A percentile compares a stretch with the other conserved stretches of the same genome.
Evolutionary conservation across 2,329 filamentous ascomycete genomes (phyloP).

Genomic region (Fusarium poae): DNA sequence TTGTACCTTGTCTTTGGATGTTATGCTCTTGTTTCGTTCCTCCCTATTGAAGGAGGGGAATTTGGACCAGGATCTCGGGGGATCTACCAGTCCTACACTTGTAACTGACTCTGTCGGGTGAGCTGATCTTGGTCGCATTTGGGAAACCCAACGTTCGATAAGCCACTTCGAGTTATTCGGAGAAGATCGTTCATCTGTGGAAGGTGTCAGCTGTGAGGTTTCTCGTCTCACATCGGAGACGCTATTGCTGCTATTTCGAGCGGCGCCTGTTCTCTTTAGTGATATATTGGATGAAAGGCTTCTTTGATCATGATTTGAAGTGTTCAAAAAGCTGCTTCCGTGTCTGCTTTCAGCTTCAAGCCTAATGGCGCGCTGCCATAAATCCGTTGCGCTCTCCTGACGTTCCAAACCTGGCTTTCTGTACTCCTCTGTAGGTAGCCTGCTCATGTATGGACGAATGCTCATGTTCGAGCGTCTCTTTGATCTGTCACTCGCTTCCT

Average conservation of each 20-base stretch:
- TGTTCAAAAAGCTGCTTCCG: slow-evolving; percentile 26
- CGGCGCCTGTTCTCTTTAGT: not conserved
- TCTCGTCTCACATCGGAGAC: slow-evolving; percentile 8
- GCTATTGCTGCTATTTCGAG: slow-evolving; percentile 13
- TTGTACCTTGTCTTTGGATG: slow-evolving; percentile 44
- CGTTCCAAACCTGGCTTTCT: slow-evolving; percentile 22
- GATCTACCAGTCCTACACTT: slow-evolving; percentile 22
- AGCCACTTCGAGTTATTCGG: slow-evolving; percentile 31
- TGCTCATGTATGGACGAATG: slow-evolving; percentile 30
- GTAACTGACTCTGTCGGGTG: not conserved
- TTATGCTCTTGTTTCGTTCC: slow-evolving; percentile 47
- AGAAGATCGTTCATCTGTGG: slow-evolving; percentile 28
- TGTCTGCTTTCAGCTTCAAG: slow-evolving; percentile 43
- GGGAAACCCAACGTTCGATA: slow-evolving; percentile 40
- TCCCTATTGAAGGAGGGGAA: slow-evolving; percentile 52
- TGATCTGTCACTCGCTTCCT: slow-evolving; percentile 19
- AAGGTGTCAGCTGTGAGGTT: slow-evolving; percentile 28
- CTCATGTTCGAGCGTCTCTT: slow-evolving; percentile 38
- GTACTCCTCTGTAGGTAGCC: slow-evolving; percentile 19
- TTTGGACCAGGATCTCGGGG: slow-evolving; percentile 53
- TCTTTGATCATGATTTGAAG: slow-evolving; percentile 6
- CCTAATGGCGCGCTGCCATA: slow-evolving; percentile 49
- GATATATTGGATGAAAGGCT: slow-evolving; percentile 8
- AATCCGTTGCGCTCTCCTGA: slow-evolving; percentile 43
- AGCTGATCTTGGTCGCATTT: slow-evolving; percentile 27